A percentile compares a stretch with the other conserved stretches of the same genome.
Conservation (phyloP, 2,329 filamentous ascomycete genomes). For the Beauveria rudraprayagi region DNA sequence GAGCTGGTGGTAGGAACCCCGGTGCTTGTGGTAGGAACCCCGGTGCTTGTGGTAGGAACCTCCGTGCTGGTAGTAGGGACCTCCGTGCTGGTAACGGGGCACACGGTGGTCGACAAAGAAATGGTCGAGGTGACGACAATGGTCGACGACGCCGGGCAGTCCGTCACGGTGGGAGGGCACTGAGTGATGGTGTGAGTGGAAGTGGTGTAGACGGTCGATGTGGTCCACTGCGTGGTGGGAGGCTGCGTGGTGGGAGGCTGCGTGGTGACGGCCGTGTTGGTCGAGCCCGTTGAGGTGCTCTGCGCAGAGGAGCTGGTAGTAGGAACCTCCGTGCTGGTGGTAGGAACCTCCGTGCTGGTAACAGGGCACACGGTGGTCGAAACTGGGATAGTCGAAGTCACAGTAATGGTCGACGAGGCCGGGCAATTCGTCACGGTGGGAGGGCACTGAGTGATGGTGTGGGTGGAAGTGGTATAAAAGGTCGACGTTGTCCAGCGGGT, state of each 20-base stretch:
- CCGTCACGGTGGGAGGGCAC: constrained; percentile 23
- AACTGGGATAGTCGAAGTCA: constrained; percentile 24
- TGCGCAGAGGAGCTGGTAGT: neutral
- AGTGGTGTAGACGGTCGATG: constrained; percentile 25
- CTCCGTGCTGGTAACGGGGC: constrained; percentile 27
- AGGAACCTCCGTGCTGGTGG: neutral
- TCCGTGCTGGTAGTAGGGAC: neutral
- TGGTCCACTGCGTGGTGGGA: constrained; percentile 18
- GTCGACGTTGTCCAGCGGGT: constrained; percentile 23
- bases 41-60: constrained; percentile 4
- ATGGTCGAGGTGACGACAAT: constrained; percentile 23
- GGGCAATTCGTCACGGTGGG: constrained; percentile 25
- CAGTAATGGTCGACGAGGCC: constrained; percentile 17
- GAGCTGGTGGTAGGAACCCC: constrained; percentile 8
- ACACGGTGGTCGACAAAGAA: constrained; percentile 32
- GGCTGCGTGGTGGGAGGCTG: constrained; percentile 11
- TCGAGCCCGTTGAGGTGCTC: neutral
- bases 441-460: constrained; percentile 19
- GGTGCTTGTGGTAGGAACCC: constrained; percentile 3
- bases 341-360: constrained; percentile 14
- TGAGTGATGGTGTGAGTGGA: constrained; percentile 14
- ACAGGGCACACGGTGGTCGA: constrained; percentile 38
- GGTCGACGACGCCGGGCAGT: constrained; percentile 23
- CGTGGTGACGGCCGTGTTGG: neutral
- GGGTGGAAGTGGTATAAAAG: constrained; percentile 21